These are phyloP conservation scores for Metarhizium robertsii DNA, from an alignment of 2,329 filamentous ascomycete species.

Conservation along the genomic window DNA sequence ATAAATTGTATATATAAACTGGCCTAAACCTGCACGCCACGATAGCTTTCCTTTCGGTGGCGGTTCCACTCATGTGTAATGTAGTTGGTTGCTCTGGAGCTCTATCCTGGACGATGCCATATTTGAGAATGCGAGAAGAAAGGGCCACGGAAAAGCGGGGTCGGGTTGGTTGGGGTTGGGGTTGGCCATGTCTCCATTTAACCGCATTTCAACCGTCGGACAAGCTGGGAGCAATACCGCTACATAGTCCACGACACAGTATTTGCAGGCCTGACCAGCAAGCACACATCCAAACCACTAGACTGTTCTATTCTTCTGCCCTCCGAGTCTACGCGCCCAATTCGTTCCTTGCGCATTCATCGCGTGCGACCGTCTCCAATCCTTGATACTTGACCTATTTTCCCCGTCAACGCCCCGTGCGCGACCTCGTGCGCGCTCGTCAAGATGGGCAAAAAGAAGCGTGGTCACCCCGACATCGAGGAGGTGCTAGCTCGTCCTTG, in stretches of 20 bases:
- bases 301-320: neutral
- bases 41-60: too few species aligned
- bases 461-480: slow-evolving; percentile 75
- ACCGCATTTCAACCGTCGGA: slow-evolving; percentile 16
- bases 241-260: slow-evolving; percentile 1
- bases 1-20: neutral
- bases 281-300: neutral
- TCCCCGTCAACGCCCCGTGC: neutral
- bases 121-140: too few species aligned
- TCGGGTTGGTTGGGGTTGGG: too few species aligned
- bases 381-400: neutral
- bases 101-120: too few species aligned
- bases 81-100: too few species aligned
- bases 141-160: too few species aligned
- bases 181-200: slow-evolving; percentile 3
- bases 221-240: too few species aligned
- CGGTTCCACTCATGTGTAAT: too few species aligned
- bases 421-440: neutral
- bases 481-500: slow-evolving; percentile 81
- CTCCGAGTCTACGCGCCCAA: neutral
- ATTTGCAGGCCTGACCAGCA: slow-evolving; percentile 1
- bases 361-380: too few species aligned
- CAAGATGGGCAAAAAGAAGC: slow-evolving; percentile 81
- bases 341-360: neutral
- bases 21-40: too few species aligned